Evolutionary conservation across 345 rosid species (phyloP).

Genomic region (Ailanthus altissimus): DNA sequence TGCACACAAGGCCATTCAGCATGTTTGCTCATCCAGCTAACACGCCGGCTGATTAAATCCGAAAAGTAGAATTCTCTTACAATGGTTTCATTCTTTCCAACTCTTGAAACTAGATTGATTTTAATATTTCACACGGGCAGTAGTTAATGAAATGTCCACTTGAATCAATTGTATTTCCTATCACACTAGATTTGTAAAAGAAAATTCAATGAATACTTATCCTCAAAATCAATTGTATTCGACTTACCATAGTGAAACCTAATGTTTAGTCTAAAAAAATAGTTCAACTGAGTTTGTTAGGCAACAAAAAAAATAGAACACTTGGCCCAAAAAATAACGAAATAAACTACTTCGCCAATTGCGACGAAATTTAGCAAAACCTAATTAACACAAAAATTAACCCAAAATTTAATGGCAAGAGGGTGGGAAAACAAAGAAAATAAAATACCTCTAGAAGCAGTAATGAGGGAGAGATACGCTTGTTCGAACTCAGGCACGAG

Average conservation of each 20-base stretch:
- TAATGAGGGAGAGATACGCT: constrained; percentile 70
- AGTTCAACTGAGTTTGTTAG: background rate
- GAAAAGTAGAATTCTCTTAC: background rate
- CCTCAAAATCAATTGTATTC: too few species aligned
- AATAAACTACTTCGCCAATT: background rate
- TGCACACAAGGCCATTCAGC: background rate
- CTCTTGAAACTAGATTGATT: background rate
- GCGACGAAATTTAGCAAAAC: background rate
- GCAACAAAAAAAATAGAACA: background rate
- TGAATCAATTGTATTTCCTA: background rate
- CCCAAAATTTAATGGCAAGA: background rate
- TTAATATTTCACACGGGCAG: background rate
- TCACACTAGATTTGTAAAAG: background rate
- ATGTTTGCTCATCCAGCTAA: background rate
- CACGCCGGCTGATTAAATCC: background rate
- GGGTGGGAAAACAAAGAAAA: background rate
- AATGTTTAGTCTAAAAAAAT: background rate
- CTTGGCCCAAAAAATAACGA: background rate
- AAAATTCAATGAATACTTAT: background rate
- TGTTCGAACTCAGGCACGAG: constrained; percentile 61
- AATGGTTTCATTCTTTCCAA: background rate
- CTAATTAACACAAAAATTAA: background rate
- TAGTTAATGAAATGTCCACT: background rate
- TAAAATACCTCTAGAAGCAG: constrained; percentile 66
- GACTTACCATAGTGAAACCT: background rate